These are phyloP conservation scores for Sanghuangporus sanghuang DNA, from an alignment of 1,284 basidiomycete genomes.

Conservation along the genomic window DNA sequence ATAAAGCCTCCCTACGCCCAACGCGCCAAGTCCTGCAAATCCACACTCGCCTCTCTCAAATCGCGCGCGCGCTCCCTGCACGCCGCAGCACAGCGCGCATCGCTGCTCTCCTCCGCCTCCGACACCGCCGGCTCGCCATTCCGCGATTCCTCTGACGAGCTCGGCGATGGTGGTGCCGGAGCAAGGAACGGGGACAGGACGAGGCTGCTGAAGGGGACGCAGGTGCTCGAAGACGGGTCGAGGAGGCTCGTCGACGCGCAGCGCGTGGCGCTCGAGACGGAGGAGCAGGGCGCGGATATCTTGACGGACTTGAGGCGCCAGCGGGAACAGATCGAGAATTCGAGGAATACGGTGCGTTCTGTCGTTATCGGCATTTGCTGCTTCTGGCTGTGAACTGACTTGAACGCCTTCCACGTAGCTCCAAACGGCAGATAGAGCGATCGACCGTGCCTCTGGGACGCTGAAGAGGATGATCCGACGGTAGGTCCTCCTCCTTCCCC, in stretches of 20 bases:
- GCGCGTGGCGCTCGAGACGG: slow-evolving; percentile 92
- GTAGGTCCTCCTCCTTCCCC: slow-evolving; percentile 32
- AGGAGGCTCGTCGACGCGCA: slow-evolving; percentile 87
- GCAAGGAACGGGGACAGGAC: slow-evolving; percentile 60
- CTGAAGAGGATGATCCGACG: slow-evolving; percentile 74
- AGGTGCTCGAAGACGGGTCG: slow-evolving; percentile 72
- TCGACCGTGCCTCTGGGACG: slow-evolving; percentile 70
- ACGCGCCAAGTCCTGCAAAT: slow-evolving; percentile 69
- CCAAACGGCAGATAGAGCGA: slow-evolving; percentile 62
- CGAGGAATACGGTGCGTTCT: slow-evolving; percentile 74
- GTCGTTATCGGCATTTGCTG: not conserved
- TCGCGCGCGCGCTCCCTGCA: slow-evolving; percentile 68
- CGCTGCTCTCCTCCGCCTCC: slow-evolving; percentile 40
- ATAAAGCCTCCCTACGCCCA: slow-evolving; percentile 70
- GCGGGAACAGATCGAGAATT: slow-evolving; percentile 93
- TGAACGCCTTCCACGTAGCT: slow-evolving; percentile 37
- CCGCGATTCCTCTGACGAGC: slow-evolving; percentile 58
- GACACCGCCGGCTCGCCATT: slow-evolving; percentile 41
- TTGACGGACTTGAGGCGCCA: slow-evolving; percentile 82
- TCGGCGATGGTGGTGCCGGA: slow-evolving; percentile 4
- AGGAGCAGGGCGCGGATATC: slow-evolving; percentile 93
- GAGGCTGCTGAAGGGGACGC: slow-evolving; percentile 72
- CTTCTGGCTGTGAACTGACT: not conserved
- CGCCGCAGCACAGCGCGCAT: slow-evolving; percentile 50
- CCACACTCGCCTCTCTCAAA: slow-evolving; percentile 72